Conservation (phyloP, 2,329 filamentous ascomycete species). For the Aureobasidium musti region DNA sequence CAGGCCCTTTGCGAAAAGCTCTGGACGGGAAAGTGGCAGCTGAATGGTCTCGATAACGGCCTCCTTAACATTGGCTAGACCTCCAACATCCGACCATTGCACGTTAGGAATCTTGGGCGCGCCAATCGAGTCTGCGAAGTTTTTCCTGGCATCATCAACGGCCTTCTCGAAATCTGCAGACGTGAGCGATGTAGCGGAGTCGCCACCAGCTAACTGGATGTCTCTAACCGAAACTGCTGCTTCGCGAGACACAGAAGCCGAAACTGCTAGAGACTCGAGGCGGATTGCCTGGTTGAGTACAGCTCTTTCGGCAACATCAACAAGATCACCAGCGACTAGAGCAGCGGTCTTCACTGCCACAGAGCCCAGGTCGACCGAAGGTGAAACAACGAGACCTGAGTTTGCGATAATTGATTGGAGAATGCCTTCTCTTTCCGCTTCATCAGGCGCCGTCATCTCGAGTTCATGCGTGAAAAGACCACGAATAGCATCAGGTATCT, state of each 20-base stretch:
- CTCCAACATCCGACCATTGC: slow-evolving; percentile 93
- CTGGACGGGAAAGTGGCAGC: slow-evolving; percentile 83
- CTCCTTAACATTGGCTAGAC: slow-evolving; percentile 90
- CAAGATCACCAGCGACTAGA: slow-evolving; percentile 87
- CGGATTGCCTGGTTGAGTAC: slow-evolving; percentile 73
- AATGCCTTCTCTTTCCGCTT: slow-evolving; percentile 87
- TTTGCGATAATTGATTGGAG: slow-evolving; percentile 76
- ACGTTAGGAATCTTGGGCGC: slow-evolving; percentile 98
- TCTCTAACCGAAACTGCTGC: slow-evolving; percentile 65
- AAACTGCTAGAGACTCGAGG: slow-evolving; percentile 68
- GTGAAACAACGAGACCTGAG: slow-evolving; percentile 72
- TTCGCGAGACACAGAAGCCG: slow-evolving; percentile 42
- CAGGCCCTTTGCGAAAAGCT: slow-evolving; percentile 95
- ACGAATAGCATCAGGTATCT: slow-evolving; percentile 85
- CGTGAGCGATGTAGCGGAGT: slow-evolving; percentile 73
- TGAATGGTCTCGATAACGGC: slow-evolving; percentile 98
- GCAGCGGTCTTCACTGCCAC: slow-evolving; percentile 95
- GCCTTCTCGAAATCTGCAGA: slow-evolving; percentile 87
- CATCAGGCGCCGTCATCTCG: slow-evolving; percentile 89
- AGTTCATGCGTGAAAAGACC: slow-evolving; percentile 94
- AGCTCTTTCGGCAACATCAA: slow-evolving; percentile 91
- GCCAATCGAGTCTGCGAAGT: slow-evolving; percentile 95
- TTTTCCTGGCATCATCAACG: slow-evolving; percentile 93
- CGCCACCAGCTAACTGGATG: slow-evolving; percentile 83
- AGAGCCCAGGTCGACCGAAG: slow-evolving; percentile 78